Evolutionary conservation across 2,329 filamentous ascomycete species (phyloP).

Genomic region (Byssothecium circinans): DNA sequence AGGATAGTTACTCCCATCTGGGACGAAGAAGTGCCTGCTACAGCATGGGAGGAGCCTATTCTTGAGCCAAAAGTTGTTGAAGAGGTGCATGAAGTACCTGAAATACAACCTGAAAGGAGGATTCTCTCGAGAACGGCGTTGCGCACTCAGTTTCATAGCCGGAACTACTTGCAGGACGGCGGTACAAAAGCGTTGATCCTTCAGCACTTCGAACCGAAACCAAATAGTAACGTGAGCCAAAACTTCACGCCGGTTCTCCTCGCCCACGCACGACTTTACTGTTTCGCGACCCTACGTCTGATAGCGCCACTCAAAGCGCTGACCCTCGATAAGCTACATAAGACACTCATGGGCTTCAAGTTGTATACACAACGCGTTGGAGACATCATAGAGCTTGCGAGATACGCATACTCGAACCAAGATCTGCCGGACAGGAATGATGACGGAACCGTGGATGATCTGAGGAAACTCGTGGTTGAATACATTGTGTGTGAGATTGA

Average conservation of each 20-base stretch:
- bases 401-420: slow-evolving; percentile 22
- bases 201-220: background rate
- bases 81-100: background rate
- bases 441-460: slow-evolving; percentile 17
- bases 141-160: slow-evolving; percentile 17
- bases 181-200: slow-evolving; percentile 3
- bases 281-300: slow-evolving; percentile 25
- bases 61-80: background rate
- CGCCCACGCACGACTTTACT: slow-evolving; percentile 35
- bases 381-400: slow-evolving; percentile 27
- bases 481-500: slow-evolving; percentile 14
- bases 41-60: no score
- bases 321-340: slow-evolving; percentile 31
- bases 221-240: slow-evolving; percentile 11
- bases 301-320: slow-evolving; percentile 26
- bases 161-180: slow-evolving; percentile 6
- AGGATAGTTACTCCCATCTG: no score
- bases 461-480: slow-evolving; percentile 25
- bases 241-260: slow-evolving; percentile 28
- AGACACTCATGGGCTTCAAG: slow-evolving; percentile 26
- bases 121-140: slow-evolving; percentile 17
- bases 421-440: slow-evolving; percentile 10
- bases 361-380: slow-evolving; percentile 21
- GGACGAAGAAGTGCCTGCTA: no score
- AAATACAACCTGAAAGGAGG: slow-evolving; percentile 8